Evolutionary conservation across 768 basidiomycete genomes (phyloP), one percentile per base, ranked within the genome.

Genomic region (Trametes sanguinea): DNA sequence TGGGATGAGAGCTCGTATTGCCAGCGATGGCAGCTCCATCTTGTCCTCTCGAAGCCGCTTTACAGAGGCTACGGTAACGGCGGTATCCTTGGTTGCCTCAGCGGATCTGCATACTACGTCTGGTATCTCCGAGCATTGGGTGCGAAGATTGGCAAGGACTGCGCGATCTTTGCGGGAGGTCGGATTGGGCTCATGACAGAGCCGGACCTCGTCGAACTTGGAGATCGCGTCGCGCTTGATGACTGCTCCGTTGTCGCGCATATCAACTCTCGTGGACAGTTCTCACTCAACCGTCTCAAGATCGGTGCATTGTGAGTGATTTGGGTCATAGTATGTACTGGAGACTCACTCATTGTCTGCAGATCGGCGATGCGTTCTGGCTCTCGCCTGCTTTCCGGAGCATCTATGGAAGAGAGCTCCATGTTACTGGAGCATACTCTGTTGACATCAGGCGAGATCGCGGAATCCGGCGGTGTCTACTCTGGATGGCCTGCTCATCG

Each of bases 401-500:
- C 81, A 11, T 79, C 79, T 10, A 82, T 82, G 81, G 81, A 82
- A 67, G 76, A 78, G 59, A 74, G 71, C 65, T 79, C 77, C 61
- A 78, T 81, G 77, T 77, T 82, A 7, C 76, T 73, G 62, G 81
- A 82, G 67, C 81, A 82, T 59, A 80, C 80, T 1, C 75, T 82
- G 6, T 67, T 81, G 29, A 76, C 80, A 4, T 81, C 81, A 2
- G 81, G 81, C 1, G 81, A 82, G 53, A 74, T 81, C 48, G 79
- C 80, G 2, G 79, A 82, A 60, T 65, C 72, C 8, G 77, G 76
- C n/a, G 65, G 65, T 16, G 71, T 74, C 32, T 82, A 82, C 61
- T 72, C 72, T n/a, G 80, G 81, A 6, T 82, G 81, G 81, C 81
- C 81, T 17, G 81, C 75, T 4, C 75, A 72, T 52, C 67, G 61